Evolutionary conservation across 2,329 filamentous ascomycete species (phyloP).

Genomic region (Pseudogymnoascus sp.): DNA sequence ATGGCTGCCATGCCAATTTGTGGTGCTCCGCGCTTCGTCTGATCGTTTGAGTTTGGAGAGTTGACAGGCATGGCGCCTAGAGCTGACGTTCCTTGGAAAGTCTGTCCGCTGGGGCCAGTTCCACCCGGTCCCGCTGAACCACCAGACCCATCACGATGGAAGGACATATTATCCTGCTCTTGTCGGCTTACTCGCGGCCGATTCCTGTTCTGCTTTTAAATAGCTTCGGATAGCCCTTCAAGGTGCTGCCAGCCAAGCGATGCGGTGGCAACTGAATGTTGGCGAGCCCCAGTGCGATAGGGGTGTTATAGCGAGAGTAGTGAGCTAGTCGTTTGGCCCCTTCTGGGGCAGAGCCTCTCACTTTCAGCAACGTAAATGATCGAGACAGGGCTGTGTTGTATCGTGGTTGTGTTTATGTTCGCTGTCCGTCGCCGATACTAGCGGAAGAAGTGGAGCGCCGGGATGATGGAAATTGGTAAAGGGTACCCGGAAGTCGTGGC

Average conservation of each 20-base stretch:
- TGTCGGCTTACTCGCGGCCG: neutral
- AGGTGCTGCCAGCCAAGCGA: neutral
- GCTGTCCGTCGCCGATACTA: neutral
- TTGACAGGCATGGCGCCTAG: neutral
- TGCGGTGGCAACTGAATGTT: neutral
- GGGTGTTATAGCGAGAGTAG: neutral
- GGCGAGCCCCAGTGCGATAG: neutral
- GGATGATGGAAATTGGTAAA: conserved; percentile 6
- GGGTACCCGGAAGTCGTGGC: neutral
- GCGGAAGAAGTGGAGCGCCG: conserved; percentile 3
- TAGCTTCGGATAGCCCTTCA: conserved; percentile 2
- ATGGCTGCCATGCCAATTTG: conserved; percentile 1
- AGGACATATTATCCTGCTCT: neutral
- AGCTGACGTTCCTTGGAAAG: neutral
- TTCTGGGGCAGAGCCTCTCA: conserved; percentile 2
- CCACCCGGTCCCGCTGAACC: neutral
- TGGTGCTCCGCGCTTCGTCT: neutral
- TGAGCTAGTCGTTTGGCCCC: conserved; percentile 5
- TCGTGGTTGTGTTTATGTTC: conserved; percentile 4
- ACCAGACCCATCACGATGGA: neutral
- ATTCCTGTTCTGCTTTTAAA: neutral
- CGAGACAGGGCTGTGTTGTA: neutral
- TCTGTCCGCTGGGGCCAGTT: neutral
- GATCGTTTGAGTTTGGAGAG: neutral
- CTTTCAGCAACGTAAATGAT: conserved; percentile 8